A percentile compares a stretch with the other conserved stretches of the same genome.
These are phyloP conservation scores for Cotoneaster glaucophyllus DNA, from an alignment of 306 rosid species.

Conservation along the genomic window DNA sequence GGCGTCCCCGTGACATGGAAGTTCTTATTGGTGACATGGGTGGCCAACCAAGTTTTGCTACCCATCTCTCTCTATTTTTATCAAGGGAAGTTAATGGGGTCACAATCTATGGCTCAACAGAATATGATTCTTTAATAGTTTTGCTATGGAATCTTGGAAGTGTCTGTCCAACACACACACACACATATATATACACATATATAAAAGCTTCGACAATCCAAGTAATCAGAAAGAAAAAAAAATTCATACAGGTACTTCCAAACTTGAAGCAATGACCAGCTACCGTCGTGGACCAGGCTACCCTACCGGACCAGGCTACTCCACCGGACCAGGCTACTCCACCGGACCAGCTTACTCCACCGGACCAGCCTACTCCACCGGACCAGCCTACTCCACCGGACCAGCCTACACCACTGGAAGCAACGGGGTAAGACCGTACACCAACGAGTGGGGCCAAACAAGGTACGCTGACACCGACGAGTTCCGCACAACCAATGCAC, in stretches of 20 bases:
- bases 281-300: slow-evolving; percentile 6
- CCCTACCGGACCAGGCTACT: not conserved
- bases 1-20: fast-evolving
- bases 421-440: not conserved
- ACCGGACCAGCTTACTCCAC: not conserved
- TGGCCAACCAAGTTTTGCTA: not conserved
- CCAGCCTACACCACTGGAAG: not conserved
- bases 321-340: not conserved
- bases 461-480: not conserved
- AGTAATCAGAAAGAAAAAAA: not conserved
- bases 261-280: slow-evolving; percentile 29
- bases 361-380: not conserved
- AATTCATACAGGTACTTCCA: not conserved
- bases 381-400: not conserved
- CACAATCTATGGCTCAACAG: not conserved
- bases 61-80: not conserved
- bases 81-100: not conserved
- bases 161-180: not conserved
- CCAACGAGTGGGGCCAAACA: slow-evolving; percentile 16
- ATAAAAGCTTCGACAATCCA: not conserved
- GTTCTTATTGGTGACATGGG: not conserved
- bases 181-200: not conserved
- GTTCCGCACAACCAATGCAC: not conserved
- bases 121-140: slow-evolving; percentile 15
- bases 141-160: not conserved